Percentiles rank a stretch among this genome's conserved stretches.
Conservation (phyloP, 768 basidiomycete species). For the Tulasnella sp. region DNA sequence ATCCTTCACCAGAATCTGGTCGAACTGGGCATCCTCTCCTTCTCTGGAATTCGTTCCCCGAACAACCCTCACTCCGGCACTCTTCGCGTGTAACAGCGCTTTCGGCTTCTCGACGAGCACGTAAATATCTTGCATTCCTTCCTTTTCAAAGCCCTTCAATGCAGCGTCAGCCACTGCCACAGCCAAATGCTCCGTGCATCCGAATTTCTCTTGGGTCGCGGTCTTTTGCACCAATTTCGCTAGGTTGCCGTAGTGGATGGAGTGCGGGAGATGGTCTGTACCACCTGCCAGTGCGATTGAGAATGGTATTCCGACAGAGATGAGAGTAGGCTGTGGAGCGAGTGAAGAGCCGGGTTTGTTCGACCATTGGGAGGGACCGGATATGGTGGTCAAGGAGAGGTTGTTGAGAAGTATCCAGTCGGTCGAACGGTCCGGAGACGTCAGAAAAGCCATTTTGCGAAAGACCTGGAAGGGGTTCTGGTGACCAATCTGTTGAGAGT, state of each 20-base stretch:
- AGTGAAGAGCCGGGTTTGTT: constrained; percentile 27
- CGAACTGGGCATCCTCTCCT: constrained; percentile 37
- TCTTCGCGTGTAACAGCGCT: constrained; percentile 57
- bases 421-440: not conserved
- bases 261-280: constrained; percentile 58
- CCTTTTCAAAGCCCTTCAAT: constrained; percentile 44
- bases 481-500: not conserved
- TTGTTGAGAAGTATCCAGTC: constrained; percentile 44
- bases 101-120: constrained; percentile 55
- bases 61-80: constrained; percentile 42
- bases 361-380: constrained; percentile 41
- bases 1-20: constrained; percentile 50
- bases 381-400: constrained; percentile 43
- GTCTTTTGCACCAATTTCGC: constrained; percentile 49
- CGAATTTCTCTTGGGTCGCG: constrained; percentile 46
- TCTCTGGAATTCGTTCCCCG: not conserved
- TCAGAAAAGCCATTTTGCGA: not conserved
- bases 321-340: constrained; percentile 54
- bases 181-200: constrained; percentile 54
- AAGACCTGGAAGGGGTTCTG: not conserved
- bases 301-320: constrained; percentile 57
- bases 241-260: constrained; percentile 67
- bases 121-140: constrained; percentile 46
- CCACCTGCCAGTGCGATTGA: constrained; percentile 56
- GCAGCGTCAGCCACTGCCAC: constrained; percentile 49